Evolutionary conservation across 2,329 filamentous ascomycete species (phyloP), one percentile per base, ranked within the genome.

Genomic region (Plenodomus lindquistii): DNA sequence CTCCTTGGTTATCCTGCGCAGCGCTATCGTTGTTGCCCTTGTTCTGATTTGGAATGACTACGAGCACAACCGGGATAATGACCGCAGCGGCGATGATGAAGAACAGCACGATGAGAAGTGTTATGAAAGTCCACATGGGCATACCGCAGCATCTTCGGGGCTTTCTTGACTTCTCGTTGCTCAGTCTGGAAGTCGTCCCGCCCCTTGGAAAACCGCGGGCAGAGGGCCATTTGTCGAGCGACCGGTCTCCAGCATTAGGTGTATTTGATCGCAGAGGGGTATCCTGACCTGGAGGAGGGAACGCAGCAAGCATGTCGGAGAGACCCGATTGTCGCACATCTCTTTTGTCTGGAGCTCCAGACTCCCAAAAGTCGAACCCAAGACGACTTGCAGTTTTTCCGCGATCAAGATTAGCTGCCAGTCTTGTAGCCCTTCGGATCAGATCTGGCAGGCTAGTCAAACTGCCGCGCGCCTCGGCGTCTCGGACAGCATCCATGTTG

Each of bases 391-490:
- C 84, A 17, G 85, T 86, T 57, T 75, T 86, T 11, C 93, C 93
- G 57, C 86, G 86, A 63, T 97, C 93, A 49, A 99, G 85, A 73
- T 96, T 91, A 0, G 89, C 84, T 15, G 92, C 93, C 31, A 97
- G 77, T 57, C 85, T 85, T 0, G 93, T 97, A 10, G 94, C 94
- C 60, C 94, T 84, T 63, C 85, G 82, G 59, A 99, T 97, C 51
- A 99, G 77, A 69, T 97, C 94, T 0, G 92, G 88, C 50, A 99
- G 77, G 72, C 92, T 97, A 1, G 94, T 97, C 55, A 96, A 79
- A 68, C 92, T 97, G 3, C 91, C 92, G 64, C 94, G 84, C 1
- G 87, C 84, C 71, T 97, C 91, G 15, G 89, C 89, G 42, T 87
- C 85, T 56, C 85, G 83, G 3, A 96, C 88, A 3, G 89, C 89